These are phyloP conservation scores for Hericium alpestre DNA, from an alignment of 768 basidiomycete species.

Conservation along the genomic window DNA sequence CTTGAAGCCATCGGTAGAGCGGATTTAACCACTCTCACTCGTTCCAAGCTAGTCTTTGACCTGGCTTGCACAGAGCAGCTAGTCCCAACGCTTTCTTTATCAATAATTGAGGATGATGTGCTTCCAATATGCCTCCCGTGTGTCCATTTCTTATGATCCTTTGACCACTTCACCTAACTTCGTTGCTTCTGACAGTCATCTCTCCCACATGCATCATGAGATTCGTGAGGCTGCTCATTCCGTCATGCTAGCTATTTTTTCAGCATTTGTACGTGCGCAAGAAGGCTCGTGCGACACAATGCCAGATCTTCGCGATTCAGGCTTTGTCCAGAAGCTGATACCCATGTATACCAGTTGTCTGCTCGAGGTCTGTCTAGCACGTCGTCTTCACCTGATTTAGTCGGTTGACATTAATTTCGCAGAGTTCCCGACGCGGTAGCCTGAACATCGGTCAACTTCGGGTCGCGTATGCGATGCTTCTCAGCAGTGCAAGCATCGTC, in stretches of 20 bases:
- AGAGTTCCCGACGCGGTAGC: slow-evolving; percentile 57
- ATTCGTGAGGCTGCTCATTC: slow-evolving; percentile 86
- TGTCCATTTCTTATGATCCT: slow-evolving; percentile 19
- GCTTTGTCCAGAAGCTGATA: slow-evolving; percentile 46
- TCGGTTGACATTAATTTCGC: neutral
- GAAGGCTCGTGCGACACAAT: slow-evolving; percentile 3
- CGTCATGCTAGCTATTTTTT: slow-evolving; percentile 65
- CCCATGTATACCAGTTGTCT: slow-evolving; percentile 68
- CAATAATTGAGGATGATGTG: slow-evolving; percentile 42
- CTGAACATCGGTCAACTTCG: slow-evolving; percentile 58
- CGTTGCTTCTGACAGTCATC: slow-evolving; percentile 33
- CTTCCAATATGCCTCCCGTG: slow-evolving; percentile 60
- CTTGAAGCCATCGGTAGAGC: neutral
- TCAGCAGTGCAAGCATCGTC: slow-evolving; percentile 52
- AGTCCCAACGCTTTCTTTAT: slow-evolving; percentile 45
- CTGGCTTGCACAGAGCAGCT: slow-evolving; percentile 74
- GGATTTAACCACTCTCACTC: neutral
- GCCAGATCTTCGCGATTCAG: slow-evolving; percentile 5
- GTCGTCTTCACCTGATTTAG: neutral
- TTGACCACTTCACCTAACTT: neutral
- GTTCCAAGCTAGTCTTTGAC: slow-evolving; percentile 45
- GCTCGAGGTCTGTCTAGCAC: slow-evolving; percentile 42
- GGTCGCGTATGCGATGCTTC: slow-evolving; percentile 66
- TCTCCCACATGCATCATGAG: slow-evolving; percentile 56
- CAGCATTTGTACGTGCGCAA: slow-evolving; percentile 35